Percentiles rank a stretch among this genome's conserved stretches.
phyloP scores from a whole-genome alignment of 306 rosid genomes.

The Vicia sativa region DNA sequence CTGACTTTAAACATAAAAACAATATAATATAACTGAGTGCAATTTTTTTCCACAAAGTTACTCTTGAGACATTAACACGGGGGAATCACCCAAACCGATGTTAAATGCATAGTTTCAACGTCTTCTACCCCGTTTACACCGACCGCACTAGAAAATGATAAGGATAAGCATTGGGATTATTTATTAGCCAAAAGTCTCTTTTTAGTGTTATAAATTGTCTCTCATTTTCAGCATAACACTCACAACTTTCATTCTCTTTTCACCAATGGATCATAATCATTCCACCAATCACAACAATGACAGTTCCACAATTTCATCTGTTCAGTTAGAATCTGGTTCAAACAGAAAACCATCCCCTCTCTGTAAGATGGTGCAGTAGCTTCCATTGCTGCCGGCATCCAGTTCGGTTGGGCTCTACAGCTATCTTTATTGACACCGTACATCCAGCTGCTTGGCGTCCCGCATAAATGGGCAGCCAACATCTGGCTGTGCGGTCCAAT shows the following conservation, averaged over 20 bases:
- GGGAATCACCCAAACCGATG: background rate
- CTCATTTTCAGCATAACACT: background rate
- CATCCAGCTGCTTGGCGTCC: conserved; percentile 67
- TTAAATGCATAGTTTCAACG: background rate
- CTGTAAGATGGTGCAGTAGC: conserved; percentile 51
- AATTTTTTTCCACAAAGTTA: too few relatives aligned
- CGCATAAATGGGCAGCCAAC: conserved; percentile 69
- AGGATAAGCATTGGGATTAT: background rate
- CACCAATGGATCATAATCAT: background rate
- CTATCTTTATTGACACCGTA: conserved; percentile 73
- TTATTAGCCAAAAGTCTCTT: background rate
- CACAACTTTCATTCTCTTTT: background rate
- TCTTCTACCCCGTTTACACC: background rate
- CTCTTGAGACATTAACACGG: background rate
- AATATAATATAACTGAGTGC: too few relatives aligned
- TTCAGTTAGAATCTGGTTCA: background rate
- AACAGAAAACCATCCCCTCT: conserved; percentile 21
- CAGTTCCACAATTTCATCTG: background rate
- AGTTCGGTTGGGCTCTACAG: conserved; percentile 87
- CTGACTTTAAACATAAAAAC: too few relatives aligned
- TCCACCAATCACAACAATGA: background rate
- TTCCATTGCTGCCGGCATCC: conserved; percentile 70
- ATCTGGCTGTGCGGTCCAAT: conserved; percentile 82
- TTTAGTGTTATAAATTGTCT: background rate
- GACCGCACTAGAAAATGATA: background rate